Evolutionary conservation across 306 rosid genomes (phyloP).

Genomic region (Cajanus cajan): DNA sequence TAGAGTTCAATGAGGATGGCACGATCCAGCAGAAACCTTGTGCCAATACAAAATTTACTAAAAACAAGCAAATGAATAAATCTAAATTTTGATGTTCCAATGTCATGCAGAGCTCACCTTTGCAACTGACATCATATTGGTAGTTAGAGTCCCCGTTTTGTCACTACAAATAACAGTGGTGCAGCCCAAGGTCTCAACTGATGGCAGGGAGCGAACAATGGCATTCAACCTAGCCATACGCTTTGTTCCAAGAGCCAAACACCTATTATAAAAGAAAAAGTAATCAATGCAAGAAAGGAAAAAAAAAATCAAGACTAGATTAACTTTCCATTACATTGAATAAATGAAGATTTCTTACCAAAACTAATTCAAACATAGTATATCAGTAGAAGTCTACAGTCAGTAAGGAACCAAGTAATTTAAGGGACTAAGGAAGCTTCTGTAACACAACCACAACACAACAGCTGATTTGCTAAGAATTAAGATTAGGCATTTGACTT

Average conservation of each 20-base stretch:
- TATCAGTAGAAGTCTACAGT: not conserved
- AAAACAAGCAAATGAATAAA: not conserved
- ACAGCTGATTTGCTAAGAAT: not conserved
- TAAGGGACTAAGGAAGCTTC: not conserved
- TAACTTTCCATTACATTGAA: not conserved
- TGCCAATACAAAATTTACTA: slow-evolving; percentile 1
- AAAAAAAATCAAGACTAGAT: not conserved
- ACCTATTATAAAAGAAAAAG: slow-evolving; percentile 46
- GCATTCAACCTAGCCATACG: slow-evolving; percentile 98
- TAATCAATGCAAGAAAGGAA: slow-evolving; percentile 5
- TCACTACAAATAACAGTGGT: slow-evolving; percentile 98
- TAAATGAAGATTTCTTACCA: not conserved
- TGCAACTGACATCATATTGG: slow-evolving; percentile 95
- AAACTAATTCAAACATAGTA: not conserved
- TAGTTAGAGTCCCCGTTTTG: slow-evolving; percentile 96
- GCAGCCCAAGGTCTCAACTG: slow-evolving; percentile 97
- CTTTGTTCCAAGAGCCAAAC: slow-evolving; percentile 98
- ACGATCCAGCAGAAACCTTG: not conserved
- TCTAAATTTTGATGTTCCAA: not conserved
- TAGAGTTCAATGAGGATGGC: not conserved
- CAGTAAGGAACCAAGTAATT: slow-evolving; percentile 1
- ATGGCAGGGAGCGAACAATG: slow-evolving; percentile 89
- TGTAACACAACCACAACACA: not conserved
- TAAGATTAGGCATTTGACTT: slow-evolving; percentile 6
- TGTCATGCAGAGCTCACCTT: slow-evolving; percentile 54